Evolutionary conservation across 768 basidiomycete genomes (phyloP).

Genomic region (Crassisporium funariophilum): DNA sequence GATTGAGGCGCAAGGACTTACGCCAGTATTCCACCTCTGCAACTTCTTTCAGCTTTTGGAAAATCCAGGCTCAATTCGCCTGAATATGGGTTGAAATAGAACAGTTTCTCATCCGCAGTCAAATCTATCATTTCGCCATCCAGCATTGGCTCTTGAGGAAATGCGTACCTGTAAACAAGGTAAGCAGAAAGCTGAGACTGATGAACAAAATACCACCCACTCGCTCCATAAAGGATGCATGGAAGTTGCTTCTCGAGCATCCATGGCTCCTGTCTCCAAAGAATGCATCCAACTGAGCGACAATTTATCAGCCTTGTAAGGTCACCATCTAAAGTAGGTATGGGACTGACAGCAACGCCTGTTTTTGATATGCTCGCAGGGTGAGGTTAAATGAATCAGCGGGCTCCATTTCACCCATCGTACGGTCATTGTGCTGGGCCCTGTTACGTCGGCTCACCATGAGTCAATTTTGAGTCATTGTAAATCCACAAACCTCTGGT

Average conservation of each 20-base stretch:
- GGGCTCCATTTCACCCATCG: constrained; percentile 82
- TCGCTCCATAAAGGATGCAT: constrained; percentile 96
- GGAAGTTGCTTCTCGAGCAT: constrained; percentile 67
- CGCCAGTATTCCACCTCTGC: constrained; percentile 90
- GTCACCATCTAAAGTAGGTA: background rate
- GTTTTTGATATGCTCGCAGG: constrained; percentile 89
- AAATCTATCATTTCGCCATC: constrained; percentile 70
- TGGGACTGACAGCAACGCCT: constrained; percentile 70
- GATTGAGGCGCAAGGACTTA: no score
- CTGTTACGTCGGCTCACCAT: constrained; percentile 39
- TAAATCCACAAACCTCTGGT: constrained; percentile 74
- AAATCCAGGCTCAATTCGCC: constrained; percentile 87
- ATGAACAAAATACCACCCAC: constrained; percentile 44
- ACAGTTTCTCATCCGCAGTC: constrained; percentile 73
- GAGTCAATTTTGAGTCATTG: background rate
- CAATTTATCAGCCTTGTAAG: constrained; percentile 1
- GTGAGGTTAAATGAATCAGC: constrained; percentile 72
- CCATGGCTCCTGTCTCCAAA: constrained; percentile 73
- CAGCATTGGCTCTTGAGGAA: constrained; percentile 58
- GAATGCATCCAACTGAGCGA: constrained; percentile 84
- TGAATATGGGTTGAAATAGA: constrained; percentile 91
- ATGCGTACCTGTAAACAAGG: constrained; percentile 59
- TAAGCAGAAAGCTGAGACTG: constrained; percentile 10
- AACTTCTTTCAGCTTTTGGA: constrained; percentile 76
- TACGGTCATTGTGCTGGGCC: constrained; percentile 79